Evolutionary conservation across 106 monocot genomes (phyloP).

Genomic region (Alisma plantagoaquatica): DNA sequence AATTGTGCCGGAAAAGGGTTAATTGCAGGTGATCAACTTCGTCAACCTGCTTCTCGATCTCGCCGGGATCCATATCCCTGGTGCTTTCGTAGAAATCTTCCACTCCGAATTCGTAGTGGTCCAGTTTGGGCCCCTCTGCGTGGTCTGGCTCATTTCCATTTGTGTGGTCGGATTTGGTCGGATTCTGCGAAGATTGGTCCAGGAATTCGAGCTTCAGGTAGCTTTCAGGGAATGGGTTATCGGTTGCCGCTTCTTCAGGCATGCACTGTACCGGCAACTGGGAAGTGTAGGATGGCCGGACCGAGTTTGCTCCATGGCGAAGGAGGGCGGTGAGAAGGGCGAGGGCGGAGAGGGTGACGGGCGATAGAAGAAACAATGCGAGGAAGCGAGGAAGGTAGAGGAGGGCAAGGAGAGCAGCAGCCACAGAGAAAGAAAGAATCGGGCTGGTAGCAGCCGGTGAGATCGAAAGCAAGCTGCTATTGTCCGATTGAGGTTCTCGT

Average conservation of each 20-base stretch:
- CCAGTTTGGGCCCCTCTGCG: too few relatives aligned
- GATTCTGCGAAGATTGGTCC: too few relatives aligned
- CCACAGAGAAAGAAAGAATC: conserved; percentile 19
- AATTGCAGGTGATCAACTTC: too few relatives aligned
- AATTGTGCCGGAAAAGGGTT: not conserved
- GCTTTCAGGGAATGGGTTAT: not conserved
- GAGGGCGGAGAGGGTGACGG: conserved; percentile 33
- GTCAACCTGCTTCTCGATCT: too few relatives aligned
- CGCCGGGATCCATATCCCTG: too few relatives aligned
- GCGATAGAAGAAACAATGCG: conserved; percentile 34
- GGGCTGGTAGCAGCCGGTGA: conserved; percentile 21
- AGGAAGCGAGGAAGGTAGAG: conserved; percentile 41
- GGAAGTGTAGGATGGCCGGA: not conserved
- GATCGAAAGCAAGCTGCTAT: not conserved
- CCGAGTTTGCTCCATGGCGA: conserved; percentile 21
- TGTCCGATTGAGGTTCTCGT: not conserved
- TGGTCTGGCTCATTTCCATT: too few relatives aligned
- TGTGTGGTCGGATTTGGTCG: too few relatives aligned
- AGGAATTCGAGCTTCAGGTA: not conserved
- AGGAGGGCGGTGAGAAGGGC: conserved; percentile 33
- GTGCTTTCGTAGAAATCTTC: too few relatives aligned
- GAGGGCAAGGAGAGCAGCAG: conserved; percentile 24
- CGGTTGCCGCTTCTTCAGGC: not conserved
- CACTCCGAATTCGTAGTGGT: too few relatives aligned
- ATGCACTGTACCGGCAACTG: not conserved